Percentiles rank a stretch among this genome's conserved stretches.
Conservation (phyloP, 257 asterid species). For the Solanum bulbocastanum region DNA sequence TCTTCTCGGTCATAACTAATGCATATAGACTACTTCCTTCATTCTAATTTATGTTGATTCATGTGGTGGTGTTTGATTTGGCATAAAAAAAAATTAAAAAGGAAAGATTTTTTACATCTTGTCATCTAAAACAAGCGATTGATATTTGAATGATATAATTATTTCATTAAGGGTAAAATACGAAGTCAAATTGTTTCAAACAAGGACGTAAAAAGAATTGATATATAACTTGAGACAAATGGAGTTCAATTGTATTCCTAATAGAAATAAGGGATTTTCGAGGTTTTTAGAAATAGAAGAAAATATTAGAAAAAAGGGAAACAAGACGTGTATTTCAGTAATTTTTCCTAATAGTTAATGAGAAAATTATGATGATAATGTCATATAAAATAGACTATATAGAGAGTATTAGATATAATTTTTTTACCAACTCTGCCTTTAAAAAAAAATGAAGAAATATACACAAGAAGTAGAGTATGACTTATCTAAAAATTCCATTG, state of each 20-base stretch:
- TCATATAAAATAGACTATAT: neutral
- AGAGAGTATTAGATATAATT: neutral
- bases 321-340: no score
- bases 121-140: neutral
- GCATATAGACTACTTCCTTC: neutral
- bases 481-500: neutral
- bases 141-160: neutral
- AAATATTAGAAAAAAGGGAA: no score
- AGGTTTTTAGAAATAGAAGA: no score
- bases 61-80: neutral
- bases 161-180: neutral
- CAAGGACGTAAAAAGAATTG: no score
- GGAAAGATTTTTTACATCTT: neutral
- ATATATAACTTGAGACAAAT: no score
- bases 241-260: neutral
- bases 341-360: neutral
- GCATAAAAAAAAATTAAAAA: neutral
- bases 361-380: neutral
- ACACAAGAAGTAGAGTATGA: neutral
- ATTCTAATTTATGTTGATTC: neutral
- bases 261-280: no score
- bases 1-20: neutral
- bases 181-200: neutral
- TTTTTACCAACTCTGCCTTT: neutral
- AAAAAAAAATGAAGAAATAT: neutral